These are phyloP conservation scores for Phialophora expanda DNA, from an alignment of 2,329 filamentous ascomycete species.

Conservation along the genomic window DNA sequence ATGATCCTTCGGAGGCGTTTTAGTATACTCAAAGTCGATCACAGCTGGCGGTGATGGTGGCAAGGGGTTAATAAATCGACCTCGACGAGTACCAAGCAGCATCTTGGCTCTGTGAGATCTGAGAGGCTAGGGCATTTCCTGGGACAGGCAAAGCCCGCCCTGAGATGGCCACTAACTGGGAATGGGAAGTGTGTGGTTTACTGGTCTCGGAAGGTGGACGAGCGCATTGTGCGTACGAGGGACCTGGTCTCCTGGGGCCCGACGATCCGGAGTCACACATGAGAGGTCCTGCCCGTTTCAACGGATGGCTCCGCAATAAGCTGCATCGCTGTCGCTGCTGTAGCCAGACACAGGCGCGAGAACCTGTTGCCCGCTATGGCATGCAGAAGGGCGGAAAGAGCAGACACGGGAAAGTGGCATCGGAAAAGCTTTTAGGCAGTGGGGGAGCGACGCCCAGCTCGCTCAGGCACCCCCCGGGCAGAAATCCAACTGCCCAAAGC, in stretches of 20 bases:
- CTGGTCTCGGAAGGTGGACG: constrained; percentile 5
- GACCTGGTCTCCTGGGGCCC: not conserved
- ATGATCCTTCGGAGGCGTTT: constrained; percentile 1
- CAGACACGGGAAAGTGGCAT: not conserved
- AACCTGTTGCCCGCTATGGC: not conserved
- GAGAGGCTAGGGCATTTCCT: not conserved
- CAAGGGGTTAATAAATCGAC: constrained; percentile 1
- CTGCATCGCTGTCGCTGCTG: not conserved
- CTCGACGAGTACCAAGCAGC: not conserved
- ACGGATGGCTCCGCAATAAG: not conserved
- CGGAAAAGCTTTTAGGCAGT: constrained; percentile 6
- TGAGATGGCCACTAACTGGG: not conserved
- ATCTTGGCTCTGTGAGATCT: not conserved
- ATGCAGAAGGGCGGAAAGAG: not conserved
- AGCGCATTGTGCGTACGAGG: not conserved
- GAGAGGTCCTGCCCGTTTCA: not conserved
- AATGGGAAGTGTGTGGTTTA: not conserved
- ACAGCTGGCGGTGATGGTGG: not conserved
- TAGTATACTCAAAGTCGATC: not conserved
- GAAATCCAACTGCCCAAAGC: constrained; percentile 12
- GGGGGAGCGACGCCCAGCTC: too few relatives aligned
- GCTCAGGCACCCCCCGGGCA: not conserved
- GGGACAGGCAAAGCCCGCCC: not conserved
- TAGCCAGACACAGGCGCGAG: not conserved
- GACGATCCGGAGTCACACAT: constrained; percentile 5